Evolutionary conservation across 2,329 filamentous ascomycete genomes (phyloP).

Genomic region (Diplodia sapinea): DNA sequence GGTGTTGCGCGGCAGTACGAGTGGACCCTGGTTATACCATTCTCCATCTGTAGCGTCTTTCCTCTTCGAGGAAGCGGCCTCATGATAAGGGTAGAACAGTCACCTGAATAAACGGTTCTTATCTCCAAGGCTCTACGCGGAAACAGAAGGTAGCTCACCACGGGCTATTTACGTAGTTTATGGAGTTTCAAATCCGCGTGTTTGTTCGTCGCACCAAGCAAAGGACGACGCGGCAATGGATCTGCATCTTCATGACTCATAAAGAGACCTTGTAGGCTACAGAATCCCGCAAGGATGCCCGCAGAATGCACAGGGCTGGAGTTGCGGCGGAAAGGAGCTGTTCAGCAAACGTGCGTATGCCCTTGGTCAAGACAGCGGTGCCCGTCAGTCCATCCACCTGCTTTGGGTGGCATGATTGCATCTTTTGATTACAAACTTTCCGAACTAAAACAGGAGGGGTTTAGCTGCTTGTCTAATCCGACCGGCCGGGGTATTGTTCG

Average conservation of each 20-base stretch:
- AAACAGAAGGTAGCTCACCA: background rate
- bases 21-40: background rate
- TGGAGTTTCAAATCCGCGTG: slow-evolving; percentile 4
- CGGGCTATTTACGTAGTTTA: background rate
- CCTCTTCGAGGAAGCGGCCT: background rate
- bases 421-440: background rate
- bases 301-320: background rate
- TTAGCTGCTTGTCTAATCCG: background rate
- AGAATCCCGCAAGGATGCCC: no score
- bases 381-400: background rate
- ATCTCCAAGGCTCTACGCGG: background rate
- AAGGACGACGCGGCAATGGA: slow-evolving; percentile 4
- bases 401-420: background rate
- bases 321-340: background rate
- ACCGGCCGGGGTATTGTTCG: background rate
- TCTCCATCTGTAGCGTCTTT: background rate
- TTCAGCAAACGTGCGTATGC: background rate
- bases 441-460: background rate
- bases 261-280: background rate
- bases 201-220: slow-evolving; percentile 8
- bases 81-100: background rate
- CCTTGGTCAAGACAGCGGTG: background rate
- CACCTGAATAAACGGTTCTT: background rate
- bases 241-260: slow-evolving; percentile 5
- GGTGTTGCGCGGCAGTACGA: background rate